Percentiles rank a stretch among this genome's conserved stretches.
These are phyloP conservation scores for Suillus spraguei DNA, from an alignment of 768 basidiomycete species.

Conservation along the genomic window DNA sequence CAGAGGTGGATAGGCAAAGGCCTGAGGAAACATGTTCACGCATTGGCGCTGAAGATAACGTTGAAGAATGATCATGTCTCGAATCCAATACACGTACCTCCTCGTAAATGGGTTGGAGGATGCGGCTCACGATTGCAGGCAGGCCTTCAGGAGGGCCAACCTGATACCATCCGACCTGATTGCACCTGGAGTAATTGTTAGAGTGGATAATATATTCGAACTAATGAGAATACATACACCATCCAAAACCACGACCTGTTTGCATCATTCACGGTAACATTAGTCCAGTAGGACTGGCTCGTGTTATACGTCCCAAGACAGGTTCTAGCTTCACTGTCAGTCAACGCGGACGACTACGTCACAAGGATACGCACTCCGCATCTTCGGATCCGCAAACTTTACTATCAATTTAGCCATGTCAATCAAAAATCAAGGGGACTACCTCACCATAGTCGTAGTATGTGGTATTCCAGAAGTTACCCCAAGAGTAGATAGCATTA, in stretches of 20 bases:
- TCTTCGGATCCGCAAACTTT: conserved; percentile 54
- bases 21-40: conserved; percentile 63
- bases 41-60: conserved; percentile 60
- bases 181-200: conserved; percentile 48
- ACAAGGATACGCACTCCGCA: conserved; percentile 44
- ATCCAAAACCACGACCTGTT: conserved; percentile 74
- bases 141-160: conserved; percentile 39
- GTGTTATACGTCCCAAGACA: conserved; percentile 47
- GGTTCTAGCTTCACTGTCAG: conserved; percentile 41
- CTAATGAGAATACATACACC: conserved; percentile 42
- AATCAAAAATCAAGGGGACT: background rate
- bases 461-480: conserved; percentile 52
- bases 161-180: conserved; percentile 60
- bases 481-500: conserved; percentile 65
- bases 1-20: conserved; percentile 49
- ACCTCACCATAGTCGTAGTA: conserved; percentile 49
- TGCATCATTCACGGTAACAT: conserved; percentile 56
- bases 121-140: conserved; percentile 38
- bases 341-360: background rate
- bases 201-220: background rate
- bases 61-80: background rate
- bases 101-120: conserved; percentile 31
- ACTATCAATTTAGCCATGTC: conserved; percentile 4
- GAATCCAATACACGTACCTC: conserved; percentile 23
- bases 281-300: conserved; percentile 47